Conservation (phyloP, 352 stramenopile species). For the Pilasporangium apinafurcum region DNA sequence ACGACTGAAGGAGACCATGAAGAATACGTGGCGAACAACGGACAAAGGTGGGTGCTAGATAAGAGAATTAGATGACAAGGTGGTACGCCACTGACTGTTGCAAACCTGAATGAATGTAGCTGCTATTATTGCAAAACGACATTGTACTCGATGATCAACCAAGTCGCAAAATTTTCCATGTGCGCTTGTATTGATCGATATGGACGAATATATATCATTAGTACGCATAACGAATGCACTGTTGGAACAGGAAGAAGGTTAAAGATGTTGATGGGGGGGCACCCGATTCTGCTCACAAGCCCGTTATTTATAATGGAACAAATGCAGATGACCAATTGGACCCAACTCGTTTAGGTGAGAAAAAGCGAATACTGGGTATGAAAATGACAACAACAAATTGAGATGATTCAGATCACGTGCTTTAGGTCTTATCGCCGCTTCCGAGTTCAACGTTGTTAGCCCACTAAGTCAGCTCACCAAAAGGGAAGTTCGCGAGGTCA, state of each 20-base stretch:
- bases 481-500: slow-evolving; percentile 72
- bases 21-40: slow-evolving; percentile 92
- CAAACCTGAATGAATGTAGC: slow-evolving; percentile 26
- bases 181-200: neutral
- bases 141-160: slow-evolving; percentile 92
- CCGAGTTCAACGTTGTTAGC: slow-evolving; percentile 91
- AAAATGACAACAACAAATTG: too few relatives aligned
- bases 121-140: slow-evolving; percentile 98
- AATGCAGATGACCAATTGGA: slow-evolving; percentile 94
- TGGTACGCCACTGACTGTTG: too few relatives aligned
- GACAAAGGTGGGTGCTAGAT: slow-evolving; percentile 40
- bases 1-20: slow-evolving; percentile 83
- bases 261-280: neutral
- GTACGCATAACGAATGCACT: too few relatives aligned
- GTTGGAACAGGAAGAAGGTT: slow-evolving; percentile 18
- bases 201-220: too few relatives aligned
- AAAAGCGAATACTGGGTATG: neutral
- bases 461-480: slow-evolving; percentile 90
- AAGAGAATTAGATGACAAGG: neutral
- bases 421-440: slow-evolving; percentile 88
- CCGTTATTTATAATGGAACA: slow-evolving; percentile 95
- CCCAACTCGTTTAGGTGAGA: slow-evolving; percentile 57
- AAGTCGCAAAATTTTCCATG: slow-evolving; percentile 70
- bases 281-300: slow-evolving; percentile 6
- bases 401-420: too few relatives aligned